Conservation (phyloP, 75 land plant genomes). For the Picea sitchensis region DNA sequence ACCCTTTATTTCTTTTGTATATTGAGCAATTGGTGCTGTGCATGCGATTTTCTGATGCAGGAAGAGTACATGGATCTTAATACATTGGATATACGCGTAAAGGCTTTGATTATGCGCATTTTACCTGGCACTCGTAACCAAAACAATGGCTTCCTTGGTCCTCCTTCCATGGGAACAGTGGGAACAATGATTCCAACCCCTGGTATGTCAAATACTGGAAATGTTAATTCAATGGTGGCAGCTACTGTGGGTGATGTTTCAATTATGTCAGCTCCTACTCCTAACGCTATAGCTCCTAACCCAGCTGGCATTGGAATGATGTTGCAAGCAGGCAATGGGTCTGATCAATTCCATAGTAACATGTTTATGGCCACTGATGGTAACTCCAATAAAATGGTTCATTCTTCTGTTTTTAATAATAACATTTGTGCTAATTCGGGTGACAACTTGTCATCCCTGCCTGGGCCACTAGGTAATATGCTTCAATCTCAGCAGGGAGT, state of each 20-base stretch:
- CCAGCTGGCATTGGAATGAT: constrained; percentile 25
- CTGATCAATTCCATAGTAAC: constrained; percentile 25
- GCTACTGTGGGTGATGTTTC: constrained; percentile 30
- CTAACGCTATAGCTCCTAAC: constrained; percentile 15
- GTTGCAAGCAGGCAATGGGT: constrained; percentile 26
- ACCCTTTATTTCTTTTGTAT: background rate
- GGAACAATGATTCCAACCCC: constrained; percentile 81
- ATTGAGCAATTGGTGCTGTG: background rate
- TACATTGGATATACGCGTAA: constrained; percentile 68
- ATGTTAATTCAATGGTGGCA: constrained; percentile 27
- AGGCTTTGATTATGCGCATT: constrained; percentile 31
- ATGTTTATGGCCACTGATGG: constrained; percentile 35
- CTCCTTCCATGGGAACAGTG: constrained; percentile 13
- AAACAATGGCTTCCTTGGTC: constrained; percentile 9
- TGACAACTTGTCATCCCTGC: constrained; percentile 1
- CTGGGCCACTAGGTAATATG: constrained; percentile 26
- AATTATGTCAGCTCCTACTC: constrained; percentile 30
- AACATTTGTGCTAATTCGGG: constrained; percentile 9
- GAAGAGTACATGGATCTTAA: constrained; percentile 68
- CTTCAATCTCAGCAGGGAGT: constrained; percentile 49
- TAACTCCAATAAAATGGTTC: constrained; percentile 14
- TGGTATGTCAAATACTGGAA: constrained; percentile 41
- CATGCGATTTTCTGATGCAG: constrained; percentile 20
- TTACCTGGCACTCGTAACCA: constrained; percentile 27
- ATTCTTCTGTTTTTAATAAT: background rate